These are phyloP conservation scores for Suhomyces bribrorum DNA, from an alignment of 1,139 yeast genomes.

Conservation along the genomic window DNA sequence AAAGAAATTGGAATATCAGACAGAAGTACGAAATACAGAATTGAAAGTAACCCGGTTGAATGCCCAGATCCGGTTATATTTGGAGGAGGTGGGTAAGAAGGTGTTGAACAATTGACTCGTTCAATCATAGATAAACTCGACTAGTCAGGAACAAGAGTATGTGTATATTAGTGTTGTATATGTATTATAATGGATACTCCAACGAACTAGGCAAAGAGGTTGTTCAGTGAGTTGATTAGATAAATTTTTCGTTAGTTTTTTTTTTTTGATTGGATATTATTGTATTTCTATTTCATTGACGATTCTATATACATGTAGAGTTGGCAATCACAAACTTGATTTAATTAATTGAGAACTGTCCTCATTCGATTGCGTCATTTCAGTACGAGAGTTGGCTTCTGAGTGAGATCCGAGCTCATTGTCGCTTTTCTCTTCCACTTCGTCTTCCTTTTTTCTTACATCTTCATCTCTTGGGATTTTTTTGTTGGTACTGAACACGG, in stretches of 20 bases:
- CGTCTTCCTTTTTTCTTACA: conserved; percentile 22
- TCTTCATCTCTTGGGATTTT: conserved; percentile 38
- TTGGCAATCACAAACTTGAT: not conserved
- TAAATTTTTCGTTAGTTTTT: too few species aligned
- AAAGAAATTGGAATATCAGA: conserved; percentile 47
- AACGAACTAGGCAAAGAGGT: not conserved
- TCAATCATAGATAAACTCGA: too few species aligned
- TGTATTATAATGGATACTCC: conserved; percentile 7
- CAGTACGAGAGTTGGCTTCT: not conserved
- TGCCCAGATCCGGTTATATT: conserved; percentile 50
- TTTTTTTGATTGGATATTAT: not conserved
- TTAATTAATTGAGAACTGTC: not conserved
- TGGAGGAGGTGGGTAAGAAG: conserved; percentile 49
- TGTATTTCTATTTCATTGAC: not conserved
- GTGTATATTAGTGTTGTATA: conserved; percentile 12
- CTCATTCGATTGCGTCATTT: too few species aligned
- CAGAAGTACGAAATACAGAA: conserved; percentile 55
- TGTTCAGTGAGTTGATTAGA: not conserved
- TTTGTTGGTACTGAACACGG: conserved; percentile 32
- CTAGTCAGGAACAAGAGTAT: not conserved
- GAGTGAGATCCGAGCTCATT: not conserved
- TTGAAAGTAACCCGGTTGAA: conserved; percentile 56
- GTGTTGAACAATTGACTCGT: conserved; percentile 7
- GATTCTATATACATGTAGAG: not conserved
- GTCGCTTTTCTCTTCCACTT: conserved; percentile 1